Evolutionary conservation across 169 alveolate genomes (phyloP).

Genomic region (Plasmodium yoelii): DNA sequence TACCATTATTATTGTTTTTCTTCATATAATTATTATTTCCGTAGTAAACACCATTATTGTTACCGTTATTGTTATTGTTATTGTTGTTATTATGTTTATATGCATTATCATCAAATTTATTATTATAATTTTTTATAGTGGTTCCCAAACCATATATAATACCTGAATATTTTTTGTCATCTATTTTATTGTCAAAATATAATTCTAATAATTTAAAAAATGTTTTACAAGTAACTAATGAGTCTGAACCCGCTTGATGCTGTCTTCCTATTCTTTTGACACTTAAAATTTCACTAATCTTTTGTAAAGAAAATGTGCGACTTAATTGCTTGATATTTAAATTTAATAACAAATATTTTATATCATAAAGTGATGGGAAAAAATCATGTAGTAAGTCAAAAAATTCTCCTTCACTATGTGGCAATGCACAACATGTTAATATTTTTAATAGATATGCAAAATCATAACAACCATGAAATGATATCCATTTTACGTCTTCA

Average conservation of each 20-base stretch:
- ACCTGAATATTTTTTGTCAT: conserved; percentile 88
- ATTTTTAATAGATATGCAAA: conserved; percentile 96
- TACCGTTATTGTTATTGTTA: conserved; percentile 15
- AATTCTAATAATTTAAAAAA: conserved; percentile 93
- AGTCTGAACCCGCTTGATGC: conserved; percentile 99
- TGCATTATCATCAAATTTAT: conserved; percentile 39
- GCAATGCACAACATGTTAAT: conserved; percentile 92
- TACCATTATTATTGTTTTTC: conserved; percentile 5
- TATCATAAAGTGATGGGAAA: conserved; percentile 96
- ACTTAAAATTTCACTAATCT: conserved; percentile 89
- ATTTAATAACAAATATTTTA: conserved; percentile 93
- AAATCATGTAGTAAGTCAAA: conserved; percentile 91
- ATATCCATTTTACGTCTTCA: conserved; percentile 97
- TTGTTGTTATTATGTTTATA: conserved; percentile 6
- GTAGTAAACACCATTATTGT: conserved; percentile 7
- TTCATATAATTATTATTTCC: neutral
- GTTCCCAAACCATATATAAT: conserved; percentile 91
- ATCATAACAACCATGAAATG: conserved; percentile 98
- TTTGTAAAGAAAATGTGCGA: conserved; percentile 87
- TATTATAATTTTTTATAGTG: conserved; percentile 75
- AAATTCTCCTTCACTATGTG: conserved; percentile 94
- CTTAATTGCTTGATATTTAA: conserved; percentile 87
- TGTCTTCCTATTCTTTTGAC: conserved; percentile 96
- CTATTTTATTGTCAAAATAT: conserved; percentile 88
- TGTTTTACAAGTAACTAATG: conserved; percentile 95